Evolutionary conservation across 2,329 filamentous ascomycete genomes (phyloP).

Genomic region (Thelonectria discophora): DNA sequence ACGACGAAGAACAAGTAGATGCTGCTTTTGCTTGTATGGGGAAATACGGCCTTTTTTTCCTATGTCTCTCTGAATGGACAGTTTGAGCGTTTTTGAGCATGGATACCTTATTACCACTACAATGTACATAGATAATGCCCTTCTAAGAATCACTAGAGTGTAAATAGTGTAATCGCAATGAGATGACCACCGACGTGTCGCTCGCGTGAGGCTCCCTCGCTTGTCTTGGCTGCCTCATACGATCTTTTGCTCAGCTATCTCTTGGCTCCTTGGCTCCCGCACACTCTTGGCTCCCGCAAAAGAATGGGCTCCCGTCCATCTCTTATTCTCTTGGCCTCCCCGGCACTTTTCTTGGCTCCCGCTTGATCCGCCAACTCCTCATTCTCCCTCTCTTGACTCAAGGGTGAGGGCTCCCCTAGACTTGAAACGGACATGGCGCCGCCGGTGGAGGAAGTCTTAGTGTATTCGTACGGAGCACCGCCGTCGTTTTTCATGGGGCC

Average conservation of each 20-base stretch:
- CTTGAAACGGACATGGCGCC: slow-evolving; percentile 19
- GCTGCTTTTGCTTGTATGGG: background rate
- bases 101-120: no score
- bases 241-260: slow-evolving; percentile 7
- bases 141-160: background rate
- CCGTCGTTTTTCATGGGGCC: no score
- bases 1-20: slow-evolving; percentile 26
- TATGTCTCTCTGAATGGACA: background rate
- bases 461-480: background rate
- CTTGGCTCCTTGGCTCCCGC: background rate
- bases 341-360: slow-evolving; percentile 19
- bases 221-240: background rate
- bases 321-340: background rate
- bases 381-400: background rate
- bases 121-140: background rate
- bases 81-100: background rate
- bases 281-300: slow-evolving; percentile 5
- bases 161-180: background rate
- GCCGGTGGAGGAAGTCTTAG: background rate
- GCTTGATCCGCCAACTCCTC: slow-evolving; percentile 14
- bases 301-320: background rate
- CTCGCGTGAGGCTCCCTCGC: background rate
- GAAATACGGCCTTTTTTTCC: slow-evolving; percentile 3
- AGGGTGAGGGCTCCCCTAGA: slow-evolving; percentile 6
- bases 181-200: background rate